Percentiles rank a stretch among this genome's conserved stretches.
These are phyloP conservation scores for Penicillium capsulatum DNA, from an alignment of 2,329 filamentous ascomycete genomes.

Conservation along the genomic window DNA sequence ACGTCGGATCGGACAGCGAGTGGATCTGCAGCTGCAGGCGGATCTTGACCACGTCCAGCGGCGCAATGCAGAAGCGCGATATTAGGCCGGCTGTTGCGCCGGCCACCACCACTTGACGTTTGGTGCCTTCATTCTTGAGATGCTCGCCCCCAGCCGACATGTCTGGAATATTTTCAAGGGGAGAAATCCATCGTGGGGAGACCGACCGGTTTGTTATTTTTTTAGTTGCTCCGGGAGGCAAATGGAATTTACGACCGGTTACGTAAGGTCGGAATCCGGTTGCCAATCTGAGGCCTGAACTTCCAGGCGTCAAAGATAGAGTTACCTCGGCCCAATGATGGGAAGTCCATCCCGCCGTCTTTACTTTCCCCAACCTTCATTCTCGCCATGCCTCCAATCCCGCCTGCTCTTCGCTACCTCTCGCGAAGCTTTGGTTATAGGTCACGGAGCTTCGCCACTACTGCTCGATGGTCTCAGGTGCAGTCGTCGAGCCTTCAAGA, in stretches of 20 bases:
- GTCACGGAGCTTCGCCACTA: conserved; percentile 11
- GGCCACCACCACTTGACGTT: conserved; percentile 61
- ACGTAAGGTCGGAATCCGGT: conserved; percentile 14
- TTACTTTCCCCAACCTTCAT: neutral
- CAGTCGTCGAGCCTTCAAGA: no score
- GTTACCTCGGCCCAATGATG: conserved; percentile 1
- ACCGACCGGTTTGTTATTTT: conserved; percentile 5
- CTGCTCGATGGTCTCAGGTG: conserved; percentile 1
- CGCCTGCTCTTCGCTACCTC: conserved; percentile 8
- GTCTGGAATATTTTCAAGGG: conserved; percentile 43
- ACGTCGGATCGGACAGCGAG: conserved; percentile 70
- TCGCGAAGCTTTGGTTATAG: conserved; percentile 6
- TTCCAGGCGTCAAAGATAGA: neutral
- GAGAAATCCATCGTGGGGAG: conserved; percentile 8
- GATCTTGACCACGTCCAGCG: conserved; percentile 97
- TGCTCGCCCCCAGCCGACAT: conserved; percentile 62
- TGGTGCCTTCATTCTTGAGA: conserved; percentile 69
- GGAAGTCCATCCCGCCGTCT: neutral
- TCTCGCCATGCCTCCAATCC: conserved; percentile 8
- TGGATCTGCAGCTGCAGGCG: conserved; percentile 89
- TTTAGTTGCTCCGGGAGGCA: conserved; percentile 9
- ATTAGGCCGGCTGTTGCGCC: conserved; percentile 76
- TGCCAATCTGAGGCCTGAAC: conserved; percentile 4
- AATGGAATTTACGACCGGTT: conserved; percentile 15
- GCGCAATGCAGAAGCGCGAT: conserved; percentile 91